These are phyloP conservation scores for Trichodelitschia bisporula DNA, from an alignment of 495 filamentous ascomycete species.

Conservation along the genomic window DNA sequence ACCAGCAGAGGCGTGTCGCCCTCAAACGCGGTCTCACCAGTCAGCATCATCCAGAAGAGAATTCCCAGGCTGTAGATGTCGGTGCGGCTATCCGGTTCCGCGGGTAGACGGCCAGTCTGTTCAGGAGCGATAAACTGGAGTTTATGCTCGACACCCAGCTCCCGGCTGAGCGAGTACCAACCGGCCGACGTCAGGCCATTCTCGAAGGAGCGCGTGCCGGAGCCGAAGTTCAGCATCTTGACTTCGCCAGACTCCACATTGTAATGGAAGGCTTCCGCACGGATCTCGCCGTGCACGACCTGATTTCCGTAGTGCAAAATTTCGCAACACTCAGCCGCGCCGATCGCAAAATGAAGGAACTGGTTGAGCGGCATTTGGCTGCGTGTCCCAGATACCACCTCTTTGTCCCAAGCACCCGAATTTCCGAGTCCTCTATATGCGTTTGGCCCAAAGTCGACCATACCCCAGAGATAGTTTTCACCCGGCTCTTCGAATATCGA, in stretches of 20 bases:
- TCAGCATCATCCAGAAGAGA: conserved; percentile 65
- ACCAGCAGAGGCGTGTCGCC: conserved; percentile 62
- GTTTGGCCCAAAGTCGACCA: conserved; percentile 56
- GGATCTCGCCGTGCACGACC: conserved; percentile 67
- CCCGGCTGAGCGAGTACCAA: conserved; percentile 56
- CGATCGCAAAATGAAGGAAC: conserved; percentile 76
- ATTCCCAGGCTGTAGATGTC: conserved; percentile 79
- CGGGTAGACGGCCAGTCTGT: conserved; percentile 74
- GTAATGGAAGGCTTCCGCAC: conserved; percentile 74
- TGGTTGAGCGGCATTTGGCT: conserved; percentile 38
- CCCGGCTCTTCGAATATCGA: conserved; percentile 63
- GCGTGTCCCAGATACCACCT: conserved; percentile 11
- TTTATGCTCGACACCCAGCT: conserved; percentile 62
- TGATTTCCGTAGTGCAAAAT: conserved; percentile 64
- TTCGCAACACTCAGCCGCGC: conserved; percentile 62
- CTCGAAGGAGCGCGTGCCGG: conserved; percentile 64
- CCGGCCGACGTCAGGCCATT: conserved; percentile 63
- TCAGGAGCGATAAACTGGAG: conserved; percentile 74
- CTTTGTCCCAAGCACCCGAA: conserved; percentile 6
- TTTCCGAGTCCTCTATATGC: conserved; percentile 16
- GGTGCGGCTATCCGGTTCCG: conserved; percentile 68
- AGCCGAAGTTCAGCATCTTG: conserved; percentile 62
- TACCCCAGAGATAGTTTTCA: conserved; percentile 38
- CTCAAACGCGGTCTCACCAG: conserved; percentile 50
- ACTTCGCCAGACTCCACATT: conserved; percentile 38